These are phyloP conservation scores for Graphilbum fragrans DNA, from an alignment of 2,329 filamentous ascomycete species.

Conservation along the genomic window DNA sequence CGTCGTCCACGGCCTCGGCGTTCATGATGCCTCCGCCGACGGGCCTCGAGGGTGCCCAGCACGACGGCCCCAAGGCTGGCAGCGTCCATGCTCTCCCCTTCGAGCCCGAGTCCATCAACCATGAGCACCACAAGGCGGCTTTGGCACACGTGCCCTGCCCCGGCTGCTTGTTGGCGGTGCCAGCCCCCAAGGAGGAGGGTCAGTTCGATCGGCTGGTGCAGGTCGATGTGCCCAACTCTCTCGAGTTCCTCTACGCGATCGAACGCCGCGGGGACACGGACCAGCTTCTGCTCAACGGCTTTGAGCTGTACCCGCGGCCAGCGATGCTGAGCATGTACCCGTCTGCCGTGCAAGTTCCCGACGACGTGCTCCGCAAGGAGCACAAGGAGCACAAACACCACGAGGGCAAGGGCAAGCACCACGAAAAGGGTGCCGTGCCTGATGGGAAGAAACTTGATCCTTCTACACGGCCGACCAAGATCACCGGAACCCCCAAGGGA, in stretches of 20 bases:
- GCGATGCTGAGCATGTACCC: constrained; percentile 29
- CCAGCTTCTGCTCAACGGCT: constrained; percentile 44
- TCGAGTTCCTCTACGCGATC: constrained; percentile 43
- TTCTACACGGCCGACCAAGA: not conserved
- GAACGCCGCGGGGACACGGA: constrained; percentile 29
- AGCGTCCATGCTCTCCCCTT: constrained; percentile 24
- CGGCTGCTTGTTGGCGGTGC: too few species aligned
- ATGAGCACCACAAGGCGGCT: too few species aligned
- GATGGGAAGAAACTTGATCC: too few species aligned
- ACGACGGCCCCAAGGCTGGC: too few species aligned
- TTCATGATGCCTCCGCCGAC: constrained; percentile 38
- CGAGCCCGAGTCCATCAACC: too few species aligned
- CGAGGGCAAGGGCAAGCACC: not conserved
- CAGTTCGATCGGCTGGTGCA: too few species aligned
- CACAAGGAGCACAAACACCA: not conserved
- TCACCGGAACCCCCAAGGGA: too few species aligned
- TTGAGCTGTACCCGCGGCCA: constrained; percentile 45
- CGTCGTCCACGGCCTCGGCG: constrained; percentile 24
- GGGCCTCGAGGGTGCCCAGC: too few species aligned
- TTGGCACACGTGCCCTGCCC: too few species aligned
- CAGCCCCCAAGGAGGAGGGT: too few species aligned
- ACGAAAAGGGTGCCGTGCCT: too few species aligned
- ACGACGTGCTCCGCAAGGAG: constrained; percentile 10
- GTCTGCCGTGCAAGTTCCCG: constrained; percentile 33
- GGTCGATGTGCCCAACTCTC: constrained; percentile 19